Evolutionary conservation across 2,329 filamentous ascomycete genomes (phyloP).

Genomic region (Endoconidiophora polonica): DNA sequence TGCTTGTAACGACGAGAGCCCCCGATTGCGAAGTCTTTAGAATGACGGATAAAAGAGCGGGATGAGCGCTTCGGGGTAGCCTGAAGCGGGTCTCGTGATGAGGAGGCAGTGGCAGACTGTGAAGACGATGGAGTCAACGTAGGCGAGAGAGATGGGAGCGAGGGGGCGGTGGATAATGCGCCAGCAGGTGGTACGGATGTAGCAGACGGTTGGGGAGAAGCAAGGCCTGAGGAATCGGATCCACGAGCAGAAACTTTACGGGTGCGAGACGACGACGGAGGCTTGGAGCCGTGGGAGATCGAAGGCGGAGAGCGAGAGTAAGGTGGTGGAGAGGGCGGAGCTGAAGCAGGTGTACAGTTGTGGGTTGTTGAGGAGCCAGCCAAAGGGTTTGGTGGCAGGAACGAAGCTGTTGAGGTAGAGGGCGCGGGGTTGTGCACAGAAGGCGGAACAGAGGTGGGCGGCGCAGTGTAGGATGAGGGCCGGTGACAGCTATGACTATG

Average conservation of each 20-base stretch:
- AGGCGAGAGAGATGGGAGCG: too few species aligned
- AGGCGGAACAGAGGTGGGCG: not conserved
- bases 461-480: slow-evolving; percentile 4
- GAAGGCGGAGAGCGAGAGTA: slow-evolving; percentile 10
- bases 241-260: slow-evolving; percentile 6
- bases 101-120: not conserved
- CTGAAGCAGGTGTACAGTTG: not conserved
- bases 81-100: not conserved
- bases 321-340: slow-evolving; percentile 7
- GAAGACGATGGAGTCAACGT: not conserved
- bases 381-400: too few species aligned
- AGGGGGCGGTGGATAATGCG: not conserved
- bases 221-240: not conserved
- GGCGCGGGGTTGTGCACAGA: not conserved
- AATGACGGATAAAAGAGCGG: slow-evolving; percentile 28
- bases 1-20: slow-evolving; percentile 34
- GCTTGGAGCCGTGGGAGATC: slow-evolving; percentile 4
- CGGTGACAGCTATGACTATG: slow-evolving; percentile 12
- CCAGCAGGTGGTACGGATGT: not conserved
- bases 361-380: not conserved
- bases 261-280: slow-evolving; percentile 5
- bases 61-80: slow-evolving; percentile 12
- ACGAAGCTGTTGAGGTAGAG: not conserved
- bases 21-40: slow-evolving; percentile 30
- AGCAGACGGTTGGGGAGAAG: not conserved